These are phyloP conservation scores for Pestalotiopsis sp. DNA, from an alignment of 2,329 filamentous ascomycete genomes.

Conservation along the genomic window DNA sequence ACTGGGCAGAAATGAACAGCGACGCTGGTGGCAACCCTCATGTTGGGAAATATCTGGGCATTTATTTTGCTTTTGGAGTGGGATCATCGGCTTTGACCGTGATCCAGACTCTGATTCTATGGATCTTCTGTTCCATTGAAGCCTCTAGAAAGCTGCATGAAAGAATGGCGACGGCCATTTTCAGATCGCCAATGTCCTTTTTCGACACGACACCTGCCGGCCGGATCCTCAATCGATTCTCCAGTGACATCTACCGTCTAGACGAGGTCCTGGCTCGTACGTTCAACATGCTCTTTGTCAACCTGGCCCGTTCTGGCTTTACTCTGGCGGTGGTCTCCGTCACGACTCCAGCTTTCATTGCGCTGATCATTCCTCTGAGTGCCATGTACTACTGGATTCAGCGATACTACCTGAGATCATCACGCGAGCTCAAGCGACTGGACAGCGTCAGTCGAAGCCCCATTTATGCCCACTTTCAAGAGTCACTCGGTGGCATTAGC, in stretches of 20 bases:
- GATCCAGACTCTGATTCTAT: slow-evolving; percentile 88
- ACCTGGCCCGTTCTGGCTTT: slow-evolving; percentile 74
- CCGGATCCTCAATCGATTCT: slow-evolving; percentile 96
- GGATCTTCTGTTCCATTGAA: slow-evolving; percentile 99
- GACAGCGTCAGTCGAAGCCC: slow-evolving; percentile 95
- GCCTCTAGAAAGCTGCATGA: slow-evolving; percentile 96
- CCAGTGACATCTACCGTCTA: slow-evolving; percentile 80
- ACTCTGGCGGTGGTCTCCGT: slow-evolving; percentile 85
- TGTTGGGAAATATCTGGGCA: slow-evolving; percentile 86
- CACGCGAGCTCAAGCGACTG: slow-evolving; percentile 91
- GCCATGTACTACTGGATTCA: slow-evolving; percentile 90
- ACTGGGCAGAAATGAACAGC: slow-evolving; percentile 84
- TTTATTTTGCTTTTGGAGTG: slow-evolving; percentile 94
- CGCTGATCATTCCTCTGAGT: slow-evolving; percentile 78
- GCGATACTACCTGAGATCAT: slow-evolving; percentile 94
- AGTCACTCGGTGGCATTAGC: slow-evolving; percentile 89
- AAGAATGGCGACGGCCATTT: slow-evolving; percentile 95
- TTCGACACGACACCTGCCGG: slow-evolving; percentile 97
- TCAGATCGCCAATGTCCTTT: slow-evolving; percentile 97
- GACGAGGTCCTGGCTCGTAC: slow-evolving; percentile 94
- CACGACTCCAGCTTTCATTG: slow-evolving; percentile 77
- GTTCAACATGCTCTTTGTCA: slow-evolving; percentile 95
- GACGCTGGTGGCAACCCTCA: slow-evolving; percentile 67
- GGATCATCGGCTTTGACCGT: slow-evolving; percentile 85
- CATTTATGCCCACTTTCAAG: slow-evolving; percentile 98